Percentiles rank a stretch among this genome's conserved stretches.
phyloP scores from a whole-genome alignment of 1,139 yeast species.

The Hyphopichia burtonii region DNA sequence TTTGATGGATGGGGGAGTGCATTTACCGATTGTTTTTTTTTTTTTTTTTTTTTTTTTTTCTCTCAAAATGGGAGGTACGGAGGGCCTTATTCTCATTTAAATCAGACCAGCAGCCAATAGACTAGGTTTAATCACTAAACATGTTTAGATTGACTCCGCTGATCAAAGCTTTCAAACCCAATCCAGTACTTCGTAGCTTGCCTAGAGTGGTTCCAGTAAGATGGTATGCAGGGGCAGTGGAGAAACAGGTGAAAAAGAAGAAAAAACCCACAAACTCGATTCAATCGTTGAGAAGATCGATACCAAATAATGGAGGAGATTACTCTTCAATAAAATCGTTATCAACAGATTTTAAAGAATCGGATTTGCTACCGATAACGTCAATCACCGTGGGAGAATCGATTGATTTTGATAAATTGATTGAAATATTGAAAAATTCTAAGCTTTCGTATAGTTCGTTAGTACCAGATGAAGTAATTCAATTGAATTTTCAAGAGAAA shows the following conservation, averaged over 20 bases:
- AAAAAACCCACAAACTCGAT: neutral
- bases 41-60: too few species aligned
- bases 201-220: neutral
- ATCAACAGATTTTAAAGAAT: neutral
- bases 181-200: too few species aligned
- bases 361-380: conserved; percentile 33
- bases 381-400: conserved; percentile 70
- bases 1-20: too few species aligned
- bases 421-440: conserved; percentile 18
- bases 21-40: too few species aligned
- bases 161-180: too few species aligned
- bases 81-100: too few species aligned
- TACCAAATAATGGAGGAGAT: neutral
- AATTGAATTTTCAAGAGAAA: conserved; percentile 16
- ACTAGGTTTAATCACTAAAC: too few species aligned
- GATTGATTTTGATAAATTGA: conserved; percentile 53
- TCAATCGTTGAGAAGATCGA: conserved; percentile 2
- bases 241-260: neutral
- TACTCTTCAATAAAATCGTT: neutral
- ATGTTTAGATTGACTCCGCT: too few species aligned
- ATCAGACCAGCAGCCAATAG: too few species aligned
- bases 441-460: conserved; percentile 40
- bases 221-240: neutral
- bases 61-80: too few species aligned
- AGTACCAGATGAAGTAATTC: conserved; percentile 74